Evolutionary conservation across 345 rosid species (phyloP).

Genomic region (Arabidopsis arenosa): DNA sequence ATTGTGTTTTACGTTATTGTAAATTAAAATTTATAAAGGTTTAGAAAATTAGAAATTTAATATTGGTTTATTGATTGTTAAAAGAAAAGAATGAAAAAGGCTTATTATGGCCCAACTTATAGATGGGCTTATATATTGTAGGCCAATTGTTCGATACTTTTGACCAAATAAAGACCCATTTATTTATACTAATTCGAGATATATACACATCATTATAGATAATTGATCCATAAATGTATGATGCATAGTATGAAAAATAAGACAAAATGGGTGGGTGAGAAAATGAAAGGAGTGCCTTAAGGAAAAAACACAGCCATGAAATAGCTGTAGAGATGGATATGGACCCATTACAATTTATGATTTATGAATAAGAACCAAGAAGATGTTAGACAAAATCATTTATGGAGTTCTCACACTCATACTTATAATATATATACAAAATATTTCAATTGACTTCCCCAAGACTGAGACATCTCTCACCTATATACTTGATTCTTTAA

Average conservation of each 20-base stretch:
- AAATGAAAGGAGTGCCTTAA: constrained; percentile 39
- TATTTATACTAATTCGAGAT: neutral
- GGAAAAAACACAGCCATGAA: constrained; percentile 42
- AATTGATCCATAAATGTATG: neutral
- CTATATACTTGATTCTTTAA: neutral
- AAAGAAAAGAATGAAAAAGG: neutral
- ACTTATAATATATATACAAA: neutral
- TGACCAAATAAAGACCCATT: constrained; percentile 9
- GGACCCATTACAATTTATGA: constrained; percentile 46
- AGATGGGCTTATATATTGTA: constrained; percentile 26
- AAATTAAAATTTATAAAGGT: neutral
- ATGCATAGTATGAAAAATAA: neutral
- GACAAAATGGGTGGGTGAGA: constrained; percentile 24
- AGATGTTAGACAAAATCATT: constrained; percentile 35
- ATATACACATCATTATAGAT: neutral
- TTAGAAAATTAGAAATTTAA: neutral
- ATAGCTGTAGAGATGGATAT: constrained; percentile 43
- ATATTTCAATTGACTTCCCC: neutral
- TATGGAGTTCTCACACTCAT: constrained; percentile 33
- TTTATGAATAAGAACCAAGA: constrained; percentile 20
- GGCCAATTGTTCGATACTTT: neutral
- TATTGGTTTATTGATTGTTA: neutral
- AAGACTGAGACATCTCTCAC: constrained; percentile 32
- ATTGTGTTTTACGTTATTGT: neutral
- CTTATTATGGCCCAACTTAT: constrained; percentile 17